Conservation (phyloP, 1,284 basidiomycete genomes). For the Waitea zeae region DNA sequence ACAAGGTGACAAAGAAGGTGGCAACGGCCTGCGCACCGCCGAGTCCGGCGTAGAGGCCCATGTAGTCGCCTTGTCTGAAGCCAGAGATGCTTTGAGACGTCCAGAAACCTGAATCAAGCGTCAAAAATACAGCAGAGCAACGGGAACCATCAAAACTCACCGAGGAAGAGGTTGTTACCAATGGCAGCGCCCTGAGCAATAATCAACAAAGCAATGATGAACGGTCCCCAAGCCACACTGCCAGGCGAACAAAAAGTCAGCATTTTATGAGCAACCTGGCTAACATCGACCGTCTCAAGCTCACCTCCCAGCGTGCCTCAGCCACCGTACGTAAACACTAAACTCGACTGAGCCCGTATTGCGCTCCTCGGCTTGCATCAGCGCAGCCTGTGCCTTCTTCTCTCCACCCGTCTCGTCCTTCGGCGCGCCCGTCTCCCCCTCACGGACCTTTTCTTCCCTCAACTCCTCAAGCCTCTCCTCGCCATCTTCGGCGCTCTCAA, state of each 20-base stretch:
- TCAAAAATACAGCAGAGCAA: too few species aligned
- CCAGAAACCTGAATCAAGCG: too few species aligned
- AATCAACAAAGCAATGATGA: conserved; percentile 17
- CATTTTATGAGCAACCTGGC: too few species aligned
- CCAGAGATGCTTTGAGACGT: conserved; percentile 3
- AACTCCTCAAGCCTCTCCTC: background rate
- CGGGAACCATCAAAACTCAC: too few species aligned
- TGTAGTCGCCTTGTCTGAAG: conserved; percentile 19
- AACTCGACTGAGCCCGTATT: conserved; percentile 32
- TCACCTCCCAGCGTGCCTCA: conserved; percentile 18
- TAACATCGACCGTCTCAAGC: too few species aligned
- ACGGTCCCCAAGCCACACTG: conserved; percentile 19
- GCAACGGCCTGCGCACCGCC: conserved; percentile 30
- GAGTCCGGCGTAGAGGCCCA: conserved; percentile 48
- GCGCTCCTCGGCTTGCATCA: conserved; percentile 41
- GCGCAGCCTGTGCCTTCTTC: conserved; percentile 12
- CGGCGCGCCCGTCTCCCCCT: conserved; percentile 3
- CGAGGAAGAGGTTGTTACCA: background rate
- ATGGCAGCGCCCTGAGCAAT: conserved; percentile 11
- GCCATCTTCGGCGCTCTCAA: conserved; percentile 15
- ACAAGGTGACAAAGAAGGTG: conserved; percentile 34
- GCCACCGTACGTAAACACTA: conserved; percentile 34
- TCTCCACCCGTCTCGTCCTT: conserved; percentile 12
- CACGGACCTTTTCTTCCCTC: conserved; percentile 10
- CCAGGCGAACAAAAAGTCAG: conserved; percentile 13